A percentile compares a stretch with the other conserved stretches of the same genome.
Evolutionary conservation across 495 filamentous ascomycete species (phyloP).

Genomic region (Podospora pseudoanserina): DNA sequence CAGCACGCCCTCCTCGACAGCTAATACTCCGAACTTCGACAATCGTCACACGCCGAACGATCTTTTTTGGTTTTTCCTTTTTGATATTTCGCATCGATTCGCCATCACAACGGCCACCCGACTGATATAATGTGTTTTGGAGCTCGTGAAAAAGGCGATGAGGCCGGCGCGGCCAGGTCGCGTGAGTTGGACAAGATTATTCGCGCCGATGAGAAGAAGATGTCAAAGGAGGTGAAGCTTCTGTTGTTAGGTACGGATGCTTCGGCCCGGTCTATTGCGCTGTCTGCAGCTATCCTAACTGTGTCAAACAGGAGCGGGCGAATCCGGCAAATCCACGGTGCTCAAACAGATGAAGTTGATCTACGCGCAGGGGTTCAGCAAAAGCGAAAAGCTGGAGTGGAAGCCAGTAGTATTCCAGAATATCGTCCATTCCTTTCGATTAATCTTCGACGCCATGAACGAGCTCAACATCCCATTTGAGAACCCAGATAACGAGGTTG

Average conservation of each 20-base stretch:
- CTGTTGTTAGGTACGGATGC: constrained; percentile 66
- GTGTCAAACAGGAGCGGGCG: constrained; percentile 71
- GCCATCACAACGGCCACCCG: background rate
- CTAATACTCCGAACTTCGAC: background rate
- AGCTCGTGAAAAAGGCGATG: constrained; percentile 47
- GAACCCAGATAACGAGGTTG: constrained; percentile 72
- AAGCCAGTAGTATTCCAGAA: constrained; percentile 94
- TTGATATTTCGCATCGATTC: background rate
- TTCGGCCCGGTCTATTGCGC: background rate
- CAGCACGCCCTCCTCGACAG: background rate
- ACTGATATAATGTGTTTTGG: constrained; percentile 58
- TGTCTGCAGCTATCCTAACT: constrained; percentile 1
- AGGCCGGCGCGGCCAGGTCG: constrained; percentile 48
- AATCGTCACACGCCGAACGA: background rate
- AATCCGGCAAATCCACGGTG: constrained; percentile 97
- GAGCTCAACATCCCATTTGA: constrained; percentile 75
- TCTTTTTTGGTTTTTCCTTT: background rate
- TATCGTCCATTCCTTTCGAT: constrained; percentile 80
- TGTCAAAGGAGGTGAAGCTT: constrained; percentile 78
- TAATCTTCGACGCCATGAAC: constrained; percentile 91
- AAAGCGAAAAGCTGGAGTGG: constrained; percentile 87
- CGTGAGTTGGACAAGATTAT: constrained; percentile 73
- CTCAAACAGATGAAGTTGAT: constrained; percentile 99
- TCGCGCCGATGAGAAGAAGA: constrained; percentile 75
- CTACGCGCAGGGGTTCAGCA: constrained; percentile 86